Evolutionary conservation across 257 asterid genomes (phyloP).

Genomic region (Primulina tabacum): DNA sequence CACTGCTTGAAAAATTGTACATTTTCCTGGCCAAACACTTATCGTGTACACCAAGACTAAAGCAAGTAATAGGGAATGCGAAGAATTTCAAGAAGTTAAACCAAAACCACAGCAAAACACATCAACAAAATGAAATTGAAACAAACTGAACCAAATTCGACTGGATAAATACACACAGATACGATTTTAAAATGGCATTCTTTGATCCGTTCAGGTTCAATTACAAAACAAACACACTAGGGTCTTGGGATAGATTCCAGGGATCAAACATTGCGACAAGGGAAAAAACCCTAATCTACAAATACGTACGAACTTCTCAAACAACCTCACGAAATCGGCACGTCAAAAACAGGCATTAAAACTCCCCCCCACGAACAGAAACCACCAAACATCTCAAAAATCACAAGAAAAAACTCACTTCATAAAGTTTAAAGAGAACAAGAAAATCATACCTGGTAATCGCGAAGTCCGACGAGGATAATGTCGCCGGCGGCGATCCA

Average conservation of each 20-base stretch:
- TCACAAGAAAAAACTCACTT: no score
- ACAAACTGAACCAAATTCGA: not conserved
- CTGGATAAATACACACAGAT: no score
- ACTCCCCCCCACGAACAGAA: no score
- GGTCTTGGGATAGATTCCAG: not conserved
- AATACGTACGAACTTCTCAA: not conserved
- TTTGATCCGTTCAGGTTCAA: no score
- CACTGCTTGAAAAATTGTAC: no score
- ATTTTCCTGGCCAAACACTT: no score
- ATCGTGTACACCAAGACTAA: not conserved
- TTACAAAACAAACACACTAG: no score
- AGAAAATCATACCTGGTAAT: slow-evolving; percentile 53
- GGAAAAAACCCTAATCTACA: not conserved
- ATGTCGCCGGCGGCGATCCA: slow-evolving; percentile 97
- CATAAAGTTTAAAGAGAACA: not conserved
- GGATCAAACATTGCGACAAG: not conserved
- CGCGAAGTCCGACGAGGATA: slow-evolving; percentile 92
- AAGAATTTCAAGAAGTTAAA: not conserved
- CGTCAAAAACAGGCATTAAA: not conserved
- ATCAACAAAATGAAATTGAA: not conserved
- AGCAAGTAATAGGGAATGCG: not conserved
- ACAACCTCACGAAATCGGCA: not conserved
- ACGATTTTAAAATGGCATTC: no score
- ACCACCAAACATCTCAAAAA: no score
- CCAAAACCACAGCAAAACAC: not conserved